Conservation (phyloP, 2,329 filamentous ascomycete species). For the Diaporthe citrichinensis region DNA sequence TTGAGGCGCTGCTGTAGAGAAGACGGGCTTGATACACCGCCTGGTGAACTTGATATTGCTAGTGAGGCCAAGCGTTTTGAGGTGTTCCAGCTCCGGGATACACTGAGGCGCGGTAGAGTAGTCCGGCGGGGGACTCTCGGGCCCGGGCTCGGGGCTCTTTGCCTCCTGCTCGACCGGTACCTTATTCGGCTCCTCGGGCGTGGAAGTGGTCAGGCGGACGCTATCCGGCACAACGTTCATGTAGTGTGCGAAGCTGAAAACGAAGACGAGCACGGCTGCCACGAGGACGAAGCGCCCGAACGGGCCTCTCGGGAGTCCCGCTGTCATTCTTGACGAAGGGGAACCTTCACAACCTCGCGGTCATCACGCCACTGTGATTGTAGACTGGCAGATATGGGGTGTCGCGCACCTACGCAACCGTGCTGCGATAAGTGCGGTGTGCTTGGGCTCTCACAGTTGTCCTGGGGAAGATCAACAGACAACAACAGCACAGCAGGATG, state of each 20-base stretch:
- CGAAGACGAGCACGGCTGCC: not conserved
- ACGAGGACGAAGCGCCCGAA: constrained; percentile 19
- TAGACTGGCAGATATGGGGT: not conserved
- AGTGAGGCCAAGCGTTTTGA: constrained; percentile 27
- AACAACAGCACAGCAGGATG: not conserved
- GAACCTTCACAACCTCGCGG: not conserved
- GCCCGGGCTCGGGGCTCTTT: not conserved
- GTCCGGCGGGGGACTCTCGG: not conserved
- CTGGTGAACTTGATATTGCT: constrained; percentile 35
- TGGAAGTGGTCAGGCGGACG: constrained; percentile 4
- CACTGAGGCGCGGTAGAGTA: not conserved
- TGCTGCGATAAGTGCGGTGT: not conserved
- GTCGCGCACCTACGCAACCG: not conserved
- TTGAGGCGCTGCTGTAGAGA: not conserved
- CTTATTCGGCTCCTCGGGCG: not conserved
- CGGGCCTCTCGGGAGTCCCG: constrained; percentile 24
- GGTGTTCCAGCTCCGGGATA: constrained; percentile 15
- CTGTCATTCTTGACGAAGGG: constrained; percentile 1
- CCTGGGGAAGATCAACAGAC: not conserved
- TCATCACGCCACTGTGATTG: not conserved
- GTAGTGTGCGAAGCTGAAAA: constrained; percentile 17
- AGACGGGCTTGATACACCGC: constrained; percentile 36
- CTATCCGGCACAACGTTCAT: not conserved
- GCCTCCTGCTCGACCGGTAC: not conserved
- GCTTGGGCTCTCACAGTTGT: not conserved